Conservation (phyloP, 2,329 filamentous ascomycete species). For the Colletotrichum gloeosporioides region DNA sequence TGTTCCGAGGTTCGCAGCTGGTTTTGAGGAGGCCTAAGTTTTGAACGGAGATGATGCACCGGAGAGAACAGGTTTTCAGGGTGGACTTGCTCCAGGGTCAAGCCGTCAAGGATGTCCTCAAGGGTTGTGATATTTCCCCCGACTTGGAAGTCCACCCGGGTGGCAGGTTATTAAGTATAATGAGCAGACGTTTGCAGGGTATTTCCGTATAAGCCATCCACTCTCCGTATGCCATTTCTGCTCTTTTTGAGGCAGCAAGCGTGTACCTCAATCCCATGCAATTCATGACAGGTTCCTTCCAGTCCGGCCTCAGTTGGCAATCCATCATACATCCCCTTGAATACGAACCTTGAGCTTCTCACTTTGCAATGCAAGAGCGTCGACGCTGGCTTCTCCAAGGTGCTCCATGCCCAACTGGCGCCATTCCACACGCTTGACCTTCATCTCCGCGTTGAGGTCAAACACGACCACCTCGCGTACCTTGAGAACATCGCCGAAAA, state of each 20-base stretch:
- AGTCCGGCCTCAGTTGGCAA: background rate
- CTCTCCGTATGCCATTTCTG: background rate
- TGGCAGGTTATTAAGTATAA: background rate
- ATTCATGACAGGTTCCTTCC: background rate
- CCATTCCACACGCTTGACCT: background rate
- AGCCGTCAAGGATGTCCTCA: background rate
- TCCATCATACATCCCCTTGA: background rate
- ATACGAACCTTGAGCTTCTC: background rate
- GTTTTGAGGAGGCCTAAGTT: accelerated
- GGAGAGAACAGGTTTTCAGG: background rate
- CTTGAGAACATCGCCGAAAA: background rate
- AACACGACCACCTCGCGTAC: background rate
- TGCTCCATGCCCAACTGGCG: background rate
- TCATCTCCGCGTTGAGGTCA: background rate
- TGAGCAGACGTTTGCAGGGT: background rate
- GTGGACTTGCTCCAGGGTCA: background rate
- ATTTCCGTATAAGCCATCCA: background rate
- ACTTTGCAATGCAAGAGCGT: background rate
- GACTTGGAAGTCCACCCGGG: background rate
- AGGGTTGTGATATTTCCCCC: background rate
- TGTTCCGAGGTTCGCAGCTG: background rate
- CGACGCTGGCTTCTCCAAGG: background rate
- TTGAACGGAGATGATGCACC: background rate
- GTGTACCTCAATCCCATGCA: background rate
- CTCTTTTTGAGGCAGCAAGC: background rate